Evolutionary conservation across 495 filamentous ascomycete genomes (phyloP).

Genomic region (Penicillium riverlandense): DNA sequence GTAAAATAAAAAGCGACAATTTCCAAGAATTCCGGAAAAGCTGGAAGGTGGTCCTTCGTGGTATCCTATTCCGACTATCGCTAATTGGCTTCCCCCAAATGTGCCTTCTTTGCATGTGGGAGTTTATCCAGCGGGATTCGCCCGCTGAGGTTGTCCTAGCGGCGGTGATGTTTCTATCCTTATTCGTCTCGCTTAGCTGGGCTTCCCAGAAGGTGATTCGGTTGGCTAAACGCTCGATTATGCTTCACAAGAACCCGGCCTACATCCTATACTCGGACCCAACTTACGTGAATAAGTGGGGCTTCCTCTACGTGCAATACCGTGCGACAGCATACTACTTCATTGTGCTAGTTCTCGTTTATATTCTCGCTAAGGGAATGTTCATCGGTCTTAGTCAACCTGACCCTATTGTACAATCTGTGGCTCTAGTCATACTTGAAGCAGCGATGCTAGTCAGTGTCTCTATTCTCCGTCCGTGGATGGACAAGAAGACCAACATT

Average conservation of each 20-base stretch:
- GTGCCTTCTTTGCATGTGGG: constrained; percentile 87
- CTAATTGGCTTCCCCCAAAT: constrained; percentile 93
- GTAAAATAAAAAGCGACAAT: constrained; percentile 66
- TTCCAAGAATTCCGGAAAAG: constrained; percentile 70
- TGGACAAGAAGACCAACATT: constrained; percentile 96
- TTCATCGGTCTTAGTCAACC: constrained; percentile 79
- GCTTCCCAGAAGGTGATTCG: constrained; percentile 82
- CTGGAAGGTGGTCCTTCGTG: constrained; percentile 80
- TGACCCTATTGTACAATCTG: constrained; percentile 64
- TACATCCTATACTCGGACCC: constrained; percentile 97
- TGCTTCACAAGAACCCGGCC: constrained; percentile 88
- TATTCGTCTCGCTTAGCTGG: constrained; percentile 68
- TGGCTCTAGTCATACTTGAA: constrained; percentile 81
- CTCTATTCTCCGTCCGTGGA: constrained; percentile 80
- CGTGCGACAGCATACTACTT: constrained; percentile 94
- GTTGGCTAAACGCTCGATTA: constrained; percentile 75
- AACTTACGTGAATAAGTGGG: constrained; percentile 90
- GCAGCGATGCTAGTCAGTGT: constrained; percentile 68
- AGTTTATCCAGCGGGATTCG: constrained; percentile 78
- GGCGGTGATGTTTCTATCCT: constrained; percentile 82
- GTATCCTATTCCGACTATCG: constrained; percentile 81
- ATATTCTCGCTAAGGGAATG: constrained; percentile 78
- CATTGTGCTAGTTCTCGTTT: constrained; percentile 70
- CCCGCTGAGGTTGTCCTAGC: constrained; percentile 81
- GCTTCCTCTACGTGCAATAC: constrained; percentile 95